These are phyloP conservation scores for Fusarium oxysporum DNA, from an alignment of 2,329 filamentous ascomycete genomes.

Conservation along the genomic window DNA sequence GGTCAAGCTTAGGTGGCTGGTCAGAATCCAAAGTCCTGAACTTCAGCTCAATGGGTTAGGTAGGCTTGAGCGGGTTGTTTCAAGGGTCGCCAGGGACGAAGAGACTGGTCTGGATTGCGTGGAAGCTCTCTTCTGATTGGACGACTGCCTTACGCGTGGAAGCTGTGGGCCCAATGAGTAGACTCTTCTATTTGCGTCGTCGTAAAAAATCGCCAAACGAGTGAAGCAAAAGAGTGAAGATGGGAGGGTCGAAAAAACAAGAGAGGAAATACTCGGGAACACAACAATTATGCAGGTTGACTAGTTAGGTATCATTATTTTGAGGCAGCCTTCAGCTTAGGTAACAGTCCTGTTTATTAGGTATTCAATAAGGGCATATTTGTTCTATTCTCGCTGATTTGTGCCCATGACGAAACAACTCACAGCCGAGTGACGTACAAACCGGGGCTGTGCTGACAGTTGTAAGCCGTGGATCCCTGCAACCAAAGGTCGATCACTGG, in stretches of 20 bases:
- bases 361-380: not conserved
- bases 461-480: slow-evolving; percentile 28
- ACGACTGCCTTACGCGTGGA: slow-evolving; percentile 26
- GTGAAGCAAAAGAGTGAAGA: slow-evolving; percentile 1
- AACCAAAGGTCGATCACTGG: slow-evolving; percentile 30
- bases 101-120: slow-evolving; percentile 37
- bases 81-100: slow-evolving; percentile 30
- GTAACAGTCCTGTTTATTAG: slow-evolving; percentile 26
- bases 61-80: slow-evolving; percentile 11
- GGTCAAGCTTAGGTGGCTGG: slow-evolving; percentile 33
- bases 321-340: slow-evolving; percentile 4
- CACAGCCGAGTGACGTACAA: slow-evolving; percentile 43
- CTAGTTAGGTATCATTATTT: not conserved
- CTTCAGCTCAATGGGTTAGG: slow-evolving; percentile 14
- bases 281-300: not conserved
- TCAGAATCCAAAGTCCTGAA: slow-evolving; percentile 22
- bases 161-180: slow-evolving; percentile 29
- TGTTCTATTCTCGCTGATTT: slow-evolving; percentile 31
- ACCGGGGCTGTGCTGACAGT: slow-evolving; percentile 44
- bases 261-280: not conserved
- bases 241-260: slow-evolving; percentile 1
- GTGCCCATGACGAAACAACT: slow-evolving; percentile 37
- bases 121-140: slow-evolving; percentile 40
- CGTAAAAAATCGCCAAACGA: slow-evolving; percentile 2
- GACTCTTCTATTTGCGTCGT: slow-evolving; percentile 11